Evolutionary conservation across 1,284 basidiomycete genomes (phyloP), one percentile per base, ranked within the genome.

Genomic region (Xanthoconium separans): DNA sequence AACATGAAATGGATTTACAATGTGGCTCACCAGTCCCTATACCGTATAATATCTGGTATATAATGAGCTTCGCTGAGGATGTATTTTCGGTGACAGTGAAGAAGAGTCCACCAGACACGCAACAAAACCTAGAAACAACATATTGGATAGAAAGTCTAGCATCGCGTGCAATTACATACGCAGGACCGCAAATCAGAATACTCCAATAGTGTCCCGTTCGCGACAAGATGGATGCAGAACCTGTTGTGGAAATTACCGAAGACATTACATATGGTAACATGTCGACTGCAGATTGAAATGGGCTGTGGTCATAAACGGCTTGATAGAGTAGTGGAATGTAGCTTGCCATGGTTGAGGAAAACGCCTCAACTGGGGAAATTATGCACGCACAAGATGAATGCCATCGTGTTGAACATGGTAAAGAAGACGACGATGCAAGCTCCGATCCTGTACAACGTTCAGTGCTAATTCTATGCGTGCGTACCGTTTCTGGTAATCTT

Each of bases 321-420:
- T 59, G 54, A 48, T 53, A 59, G 16, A 59, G 40, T 20, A 60
- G 31, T 8, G 58, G 58, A 18, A 59, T 51, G 39, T 60, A 60
- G 39, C 58, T 59, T 27, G 40, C 16, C 13, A 11, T 13, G 6
- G 9, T 18, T 56, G 22, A 57, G 50, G 29, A 46, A 7, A 29
- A 31, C 27, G 16, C 3, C 16, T 27, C 1, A 11, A 4, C 6
- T 12, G 11, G 13, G 11, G 24, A 27, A 13, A 27, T 15, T 27
- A 18, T 20, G 13, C 15, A 3, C 58, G 29, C 37, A 60, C 58
- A 50, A 60, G 24, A 40, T 41, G 20, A 60, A 50, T 10, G 49
- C 42, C 39, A 60, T 34, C 31, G 27, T 34, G 36, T 58, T 52
- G 44, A 54, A 60, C 58, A 60, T 60, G 24, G 58, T 57, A 36